Percentiles rank a stretch among this genome's conserved stretches.
phyloP scores from a whole-genome alignment of 2,329 filamentous ascomycete species.

The Helicocarpus griseus region DNA sequence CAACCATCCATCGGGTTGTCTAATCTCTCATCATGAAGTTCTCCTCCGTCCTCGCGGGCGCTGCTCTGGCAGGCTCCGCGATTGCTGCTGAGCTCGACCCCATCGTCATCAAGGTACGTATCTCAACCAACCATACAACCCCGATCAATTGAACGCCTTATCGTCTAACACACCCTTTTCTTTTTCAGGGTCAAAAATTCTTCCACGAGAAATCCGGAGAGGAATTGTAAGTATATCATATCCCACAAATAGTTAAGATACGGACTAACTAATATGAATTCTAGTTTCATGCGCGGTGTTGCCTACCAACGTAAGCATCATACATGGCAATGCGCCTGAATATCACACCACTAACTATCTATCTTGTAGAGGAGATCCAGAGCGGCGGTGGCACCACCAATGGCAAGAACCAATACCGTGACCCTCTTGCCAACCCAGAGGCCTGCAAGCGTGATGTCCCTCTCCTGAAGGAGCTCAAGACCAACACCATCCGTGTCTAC shows the following conservation, averaged over 20 bases:
- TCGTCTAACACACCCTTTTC: not conserved
- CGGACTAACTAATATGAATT: slow-evolving; percentile 11
- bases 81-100: slow-evolving; percentile 46
- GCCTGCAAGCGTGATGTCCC: slow-evolving; percentile 79
- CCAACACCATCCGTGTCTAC: slow-evolving; percentile 93
- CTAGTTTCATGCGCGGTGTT: slow-evolving; percentile 75
- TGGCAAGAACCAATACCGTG: slow-evolving; percentile 53
- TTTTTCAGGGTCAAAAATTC: slow-evolving; percentile 63
- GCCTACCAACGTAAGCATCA: slow-evolving; percentile 66
- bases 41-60: slow-evolving; percentile 40
- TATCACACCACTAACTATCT: not conserved
- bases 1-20: too few species aligned
- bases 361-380: slow-evolving; percentile 50
- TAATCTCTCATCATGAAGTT: slow-evolving; percentile 44
- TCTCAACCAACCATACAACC: not conserved
- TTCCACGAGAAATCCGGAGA: slow-evolving; percentile 76
- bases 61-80: slow-evolving; percentile 38
- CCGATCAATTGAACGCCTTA: not conserved
- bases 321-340: too few species aligned
- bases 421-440: slow-evolving; percentile 66
- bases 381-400: slow-evolving; percentile 44
- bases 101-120: slow-evolving; percentile 54
- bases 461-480: slow-evolving; percentile 64
- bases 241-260: too few species aligned
- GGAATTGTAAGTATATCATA: slow-evolving; percentile 58